These are phyloP conservation scores for Hypoxylon fuscum DNA, from an alignment of 495 filamentous ascomycete genomes.

Conservation along the genomic window DNA sequence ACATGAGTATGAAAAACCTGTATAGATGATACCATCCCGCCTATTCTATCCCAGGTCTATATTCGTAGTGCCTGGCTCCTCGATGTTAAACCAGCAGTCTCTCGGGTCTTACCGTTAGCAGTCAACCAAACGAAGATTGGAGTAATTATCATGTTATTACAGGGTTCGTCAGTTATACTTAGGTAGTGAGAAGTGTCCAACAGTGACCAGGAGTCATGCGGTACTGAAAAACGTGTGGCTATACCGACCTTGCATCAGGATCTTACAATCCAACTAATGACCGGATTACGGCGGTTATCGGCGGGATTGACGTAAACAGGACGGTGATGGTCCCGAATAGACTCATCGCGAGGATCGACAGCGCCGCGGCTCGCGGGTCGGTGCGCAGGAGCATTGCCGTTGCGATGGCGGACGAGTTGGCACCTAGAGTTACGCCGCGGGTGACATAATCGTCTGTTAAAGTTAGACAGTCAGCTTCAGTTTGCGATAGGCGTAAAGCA, in stretches of 20 bases:
- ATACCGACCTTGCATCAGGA: not conserved
- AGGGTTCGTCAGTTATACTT: too few species aligned
- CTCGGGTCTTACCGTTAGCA: too few species aligned
- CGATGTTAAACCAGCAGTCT: too few species aligned
- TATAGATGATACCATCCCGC: too few species aligned
- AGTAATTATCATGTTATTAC: too few species aligned
- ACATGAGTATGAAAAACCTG: too few species aligned
- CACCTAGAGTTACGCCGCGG: conserved; percentile 62
- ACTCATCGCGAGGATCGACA: conserved; percentile 63
- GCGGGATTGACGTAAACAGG: conserved; percentile 59
- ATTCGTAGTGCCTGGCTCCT: too few species aligned
- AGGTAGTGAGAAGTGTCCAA: too few species aligned
- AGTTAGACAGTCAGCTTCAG: not conserved
- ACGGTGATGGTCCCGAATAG: conserved; percentile 64
- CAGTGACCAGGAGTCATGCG: too few species aligned
- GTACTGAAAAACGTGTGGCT: too few species aligned
- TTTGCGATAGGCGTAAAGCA: not conserved
- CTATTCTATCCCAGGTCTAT: too few species aligned
- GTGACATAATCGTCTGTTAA: conserved; percentile 63
- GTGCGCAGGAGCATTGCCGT: conserved; percentile 60
- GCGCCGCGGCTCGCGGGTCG: conserved; percentile 63
- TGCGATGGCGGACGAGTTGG: conserved; percentile 62
- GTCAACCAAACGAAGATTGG: too few species aligned
- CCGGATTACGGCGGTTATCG: conserved; percentile 47
- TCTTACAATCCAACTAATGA: conserved; percentile 51